Conservation (phyloP, 2,329 filamentous ascomycete genomes). For the Ophiostoma sp. region DNA sequence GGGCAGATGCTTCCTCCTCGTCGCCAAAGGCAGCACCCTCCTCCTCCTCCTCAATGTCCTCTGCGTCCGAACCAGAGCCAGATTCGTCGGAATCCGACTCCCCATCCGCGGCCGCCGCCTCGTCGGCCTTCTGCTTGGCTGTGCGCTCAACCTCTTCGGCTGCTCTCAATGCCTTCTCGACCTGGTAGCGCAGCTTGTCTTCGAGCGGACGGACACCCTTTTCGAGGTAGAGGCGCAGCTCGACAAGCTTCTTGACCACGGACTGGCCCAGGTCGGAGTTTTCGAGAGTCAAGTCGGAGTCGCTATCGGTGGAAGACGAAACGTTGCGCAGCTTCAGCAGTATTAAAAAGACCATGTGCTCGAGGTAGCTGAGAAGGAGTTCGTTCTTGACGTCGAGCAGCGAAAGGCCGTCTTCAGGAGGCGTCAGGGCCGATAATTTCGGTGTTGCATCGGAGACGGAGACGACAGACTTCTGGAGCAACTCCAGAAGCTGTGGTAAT, state of each 20-base stretch:
- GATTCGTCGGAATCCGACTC: conserved; percentile 41
- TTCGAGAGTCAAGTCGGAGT: conserved; percentile 35
- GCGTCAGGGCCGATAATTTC: conserved; percentile 61
- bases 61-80: background rate
- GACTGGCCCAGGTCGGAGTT: conserved; percentile 57
- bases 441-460: conserved; percentile 68
- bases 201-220: conserved; percentile 89
- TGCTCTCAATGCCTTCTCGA: conserved; percentile 88
- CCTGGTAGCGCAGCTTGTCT: conserved; percentile 87
- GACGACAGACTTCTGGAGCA: conserved; percentile 58
- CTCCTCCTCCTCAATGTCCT: conserved; percentile 24
- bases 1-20: conserved; percentile 16
- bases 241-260: conserved; percentile 82
- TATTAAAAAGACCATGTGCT: conserved; percentile 88
- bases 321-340: conserved; percentile 72
- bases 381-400: conserved; percentile 96
- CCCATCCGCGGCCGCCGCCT: conserved; percentile 40
- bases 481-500: conserved; percentile 52
- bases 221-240: conserved; percentile 88
- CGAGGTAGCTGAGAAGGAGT: conserved; percentile 91
- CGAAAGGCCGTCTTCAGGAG: conserved; percentile 85
- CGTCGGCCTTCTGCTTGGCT: conserved; percentile 40
- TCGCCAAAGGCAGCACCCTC: conserved; percentile 25
- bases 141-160: conserved; percentile 70
- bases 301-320: conserved; percentile 27